Conservation (phyloP, 1,284 basidiomycete species). For the Cystobasidium slooffiae region DNA sequence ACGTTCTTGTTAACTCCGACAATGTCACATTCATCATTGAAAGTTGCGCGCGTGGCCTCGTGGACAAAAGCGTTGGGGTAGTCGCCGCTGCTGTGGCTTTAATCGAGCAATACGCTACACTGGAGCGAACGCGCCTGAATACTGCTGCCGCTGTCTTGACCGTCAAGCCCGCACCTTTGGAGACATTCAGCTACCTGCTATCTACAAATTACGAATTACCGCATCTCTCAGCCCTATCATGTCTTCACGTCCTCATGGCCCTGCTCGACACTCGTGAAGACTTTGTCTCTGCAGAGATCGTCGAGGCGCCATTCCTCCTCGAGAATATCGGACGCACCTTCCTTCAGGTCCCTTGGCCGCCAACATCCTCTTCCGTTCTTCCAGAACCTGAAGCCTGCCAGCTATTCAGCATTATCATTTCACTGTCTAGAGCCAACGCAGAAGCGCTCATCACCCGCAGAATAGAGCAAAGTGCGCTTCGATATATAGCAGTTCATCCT, state of each 20-base stretch:
- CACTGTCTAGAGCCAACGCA: slow-evolving; percentile 24
- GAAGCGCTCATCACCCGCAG: slow-evolving; percentile 31
- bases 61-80: slow-evolving; percentile 35
- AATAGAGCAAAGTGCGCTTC: slow-evolving; percentile 23
- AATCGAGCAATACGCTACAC: slow-evolving; percentile 15
- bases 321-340: slow-evolving; percentile 27
- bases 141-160: slow-evolving; percentile 30
- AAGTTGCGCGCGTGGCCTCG: slow-evolving; percentile 27
- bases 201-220: slow-evolving; percentile 21
- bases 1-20: slow-evolving; percentile 18
- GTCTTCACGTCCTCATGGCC: slow-evolving; percentile 3
- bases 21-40: slow-evolving; percentile 26
- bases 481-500: slow-evolving; percentile 39
- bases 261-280: slow-evolving; percentile 32
- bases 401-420: slow-evolving; percentile 20
- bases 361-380: not conserved
- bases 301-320: slow-evolving; percentile 29
- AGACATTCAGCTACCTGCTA: slow-evolving; percentile 21
- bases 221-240: not conserved
- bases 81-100: slow-evolving; percentile 9
- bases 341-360: slow-evolving; percentile 40
- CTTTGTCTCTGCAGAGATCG: slow-evolving; percentile 33
- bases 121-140: slow-evolving; percentile 20
- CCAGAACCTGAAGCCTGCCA: slow-evolving; percentile 10
- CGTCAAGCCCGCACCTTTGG: slow-evolving; percentile 21